These are phyloP conservation scores for Solanum hybrid DNA, from an alignment of 305 asterid species.

Conservation along the genomic window DNA sequence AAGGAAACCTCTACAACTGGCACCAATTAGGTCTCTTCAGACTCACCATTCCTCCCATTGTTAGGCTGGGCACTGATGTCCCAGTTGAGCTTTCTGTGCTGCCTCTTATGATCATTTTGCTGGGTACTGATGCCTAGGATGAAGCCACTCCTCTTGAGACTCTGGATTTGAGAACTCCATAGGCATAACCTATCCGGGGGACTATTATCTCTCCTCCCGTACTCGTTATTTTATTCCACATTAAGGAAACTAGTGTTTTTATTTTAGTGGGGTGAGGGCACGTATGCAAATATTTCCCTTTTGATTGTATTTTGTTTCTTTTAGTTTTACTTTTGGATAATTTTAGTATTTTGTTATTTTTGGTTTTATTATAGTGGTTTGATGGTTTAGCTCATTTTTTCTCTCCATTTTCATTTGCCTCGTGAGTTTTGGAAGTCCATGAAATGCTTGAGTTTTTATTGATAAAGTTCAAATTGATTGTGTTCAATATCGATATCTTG, in stretches of 20 bases:
- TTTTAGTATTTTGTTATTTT: too few species aligned
- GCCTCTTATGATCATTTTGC: neutral
- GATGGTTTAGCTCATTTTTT: neutral
- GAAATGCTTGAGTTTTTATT: neutral
- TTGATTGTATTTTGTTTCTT: neutral
- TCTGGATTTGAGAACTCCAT: neutral
- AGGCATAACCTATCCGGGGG: neutral
- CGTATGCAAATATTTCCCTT: neutral
- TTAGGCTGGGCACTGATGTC: neutral
- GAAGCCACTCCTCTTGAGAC: neutral
- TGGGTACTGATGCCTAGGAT: neutral
- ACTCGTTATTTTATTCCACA: neutral
- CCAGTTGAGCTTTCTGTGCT: neutral
- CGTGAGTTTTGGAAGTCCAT: neutral
- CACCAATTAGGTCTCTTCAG: too few species aligned
- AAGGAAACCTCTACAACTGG: neutral
- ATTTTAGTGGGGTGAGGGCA: neutral
- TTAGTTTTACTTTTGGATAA: neutral
- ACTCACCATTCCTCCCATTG: neutral
- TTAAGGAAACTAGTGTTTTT: neutral
- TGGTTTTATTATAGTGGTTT: neutral
- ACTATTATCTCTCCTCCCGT: neutral
- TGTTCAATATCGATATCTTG: neutral
- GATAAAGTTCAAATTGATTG: neutral
- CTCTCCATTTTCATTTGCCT: neutral